phyloP scores from a whole-genome alignment of 441 rosid species.

The Raphanus hybrid region DNA sequence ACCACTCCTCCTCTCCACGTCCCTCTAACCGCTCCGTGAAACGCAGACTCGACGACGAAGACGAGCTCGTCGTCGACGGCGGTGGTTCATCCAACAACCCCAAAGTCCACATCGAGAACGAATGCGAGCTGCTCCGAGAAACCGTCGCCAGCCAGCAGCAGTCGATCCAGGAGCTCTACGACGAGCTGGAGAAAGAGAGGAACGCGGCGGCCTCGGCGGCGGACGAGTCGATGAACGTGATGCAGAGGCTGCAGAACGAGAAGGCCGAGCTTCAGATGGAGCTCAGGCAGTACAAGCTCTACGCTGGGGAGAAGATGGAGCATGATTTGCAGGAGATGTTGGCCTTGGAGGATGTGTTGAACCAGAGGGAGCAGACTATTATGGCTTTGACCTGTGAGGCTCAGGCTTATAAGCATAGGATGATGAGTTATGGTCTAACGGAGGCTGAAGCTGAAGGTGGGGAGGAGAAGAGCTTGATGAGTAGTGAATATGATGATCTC shows the following conservation, averaged over 20 bases:
- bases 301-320: conserved; percentile 75
- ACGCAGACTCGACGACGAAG: conserved; percentile 50
- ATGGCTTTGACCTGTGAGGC: conserved; percentile 72
- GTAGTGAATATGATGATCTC: conserved; percentile 44
- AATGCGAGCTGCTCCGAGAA: conserved; percentile 71
- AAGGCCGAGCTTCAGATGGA: conserved; percentile 94
- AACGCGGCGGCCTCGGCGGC: conserved; percentile 90
- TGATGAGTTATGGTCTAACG: conserved; percentile 83
- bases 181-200: conserved; percentile 84
- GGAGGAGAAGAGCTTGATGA: conserved; percentile 38
- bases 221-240: conserved; percentile 89
- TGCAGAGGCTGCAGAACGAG: conserved; percentile 87
- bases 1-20: conserved; percentile 41
- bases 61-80: not conserved
- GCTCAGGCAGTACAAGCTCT: conserved; percentile 80
- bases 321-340: conserved; percentile 74
- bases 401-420: conserved; percentile 86
- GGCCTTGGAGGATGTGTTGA: conserved; percentile 73
- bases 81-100: conserved; percentile 34
- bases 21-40: conserved; percentile 69
- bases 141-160: conserved; percentile 67
- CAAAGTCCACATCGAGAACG: conserved; percentile 74
- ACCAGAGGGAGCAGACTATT: conserved; percentile 80
- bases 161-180: conserved; percentile 61
- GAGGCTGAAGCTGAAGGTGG: conserved; percentile 67